Evolutionary conservation across 352 stramenopile species (phyloP).

Genomic region (Saprolegnia parasitica): DNA sequence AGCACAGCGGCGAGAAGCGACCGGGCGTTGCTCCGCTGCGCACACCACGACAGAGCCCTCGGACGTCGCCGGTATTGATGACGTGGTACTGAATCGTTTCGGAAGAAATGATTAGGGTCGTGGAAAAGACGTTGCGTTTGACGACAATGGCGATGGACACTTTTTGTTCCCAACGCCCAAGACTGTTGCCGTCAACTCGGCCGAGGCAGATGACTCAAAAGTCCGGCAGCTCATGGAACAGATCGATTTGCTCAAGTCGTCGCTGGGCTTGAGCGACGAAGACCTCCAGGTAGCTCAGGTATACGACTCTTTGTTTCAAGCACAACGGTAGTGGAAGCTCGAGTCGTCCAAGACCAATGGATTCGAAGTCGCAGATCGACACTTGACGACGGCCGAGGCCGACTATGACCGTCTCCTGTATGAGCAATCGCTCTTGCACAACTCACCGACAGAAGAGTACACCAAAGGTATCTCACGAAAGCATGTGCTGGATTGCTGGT

Average conservation of each 20-base stretch:
- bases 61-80: background rate
- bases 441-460: conserved; percentile 54
- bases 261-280: conserved; percentile 66
- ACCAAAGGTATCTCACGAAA: conserved; percentile 32
- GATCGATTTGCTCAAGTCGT: conserved; percentile 66
- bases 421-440: conserved; percentile 51
- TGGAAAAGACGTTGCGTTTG: background rate
- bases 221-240: conserved; percentile 66
- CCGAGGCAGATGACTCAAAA: conserved; percentile 32
- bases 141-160: background rate
- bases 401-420: conserved; percentile 62
- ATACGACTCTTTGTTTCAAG: background rate
- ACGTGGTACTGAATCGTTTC: background rate
- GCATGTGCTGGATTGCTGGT: background rate
- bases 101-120: background rate
- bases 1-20: conserved; percentile 1
- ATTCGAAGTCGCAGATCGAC: conserved; percentile 53
- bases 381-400: conserved; percentile 53
- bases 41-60: background rate
- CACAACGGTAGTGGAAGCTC: conserved; percentile 57
- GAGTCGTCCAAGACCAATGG: conserved; percentile 69
- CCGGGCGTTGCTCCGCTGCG: conserved; percentile 4
- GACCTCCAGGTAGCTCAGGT: conserved; percentile 38
- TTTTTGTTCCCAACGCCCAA: background rate
- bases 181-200: background rate